phyloP scores from a whole-genome alignment of 352 stramenopile species.

The Phytopythium sindhum region DNA sequence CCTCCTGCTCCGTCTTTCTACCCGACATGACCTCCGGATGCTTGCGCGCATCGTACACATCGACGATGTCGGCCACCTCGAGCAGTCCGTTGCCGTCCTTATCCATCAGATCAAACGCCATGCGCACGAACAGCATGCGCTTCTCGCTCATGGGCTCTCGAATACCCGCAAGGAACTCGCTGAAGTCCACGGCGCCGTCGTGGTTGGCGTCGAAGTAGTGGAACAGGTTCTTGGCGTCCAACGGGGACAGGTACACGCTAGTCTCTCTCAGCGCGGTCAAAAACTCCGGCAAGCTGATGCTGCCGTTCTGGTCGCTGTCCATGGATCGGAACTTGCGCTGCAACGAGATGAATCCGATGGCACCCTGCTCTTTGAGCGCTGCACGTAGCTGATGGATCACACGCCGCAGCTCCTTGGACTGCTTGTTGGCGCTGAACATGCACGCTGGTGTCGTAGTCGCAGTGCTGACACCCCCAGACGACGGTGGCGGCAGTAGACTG shows the following conservation, averaged over 20 bases:
- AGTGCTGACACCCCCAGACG: background rate
- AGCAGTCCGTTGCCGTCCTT: constrained; percentile 70
- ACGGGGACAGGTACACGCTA: constrained; percentile 43
- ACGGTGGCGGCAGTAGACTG: constrained; percentile 3
- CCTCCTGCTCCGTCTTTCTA: constrained; percentile 70
- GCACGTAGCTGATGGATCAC: constrained; percentile 49
- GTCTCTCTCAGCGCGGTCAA: constrained; percentile 57
- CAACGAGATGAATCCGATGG: constrained; percentile 69
- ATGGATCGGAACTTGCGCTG: constrained; percentile 72
- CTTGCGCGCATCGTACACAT: constrained; percentile 75
- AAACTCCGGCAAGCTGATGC: constrained; percentile 73
- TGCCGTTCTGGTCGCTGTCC: constrained; percentile 71
- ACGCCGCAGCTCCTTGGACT: constrained; percentile 61
- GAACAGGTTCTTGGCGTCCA: constrained; percentile 66
- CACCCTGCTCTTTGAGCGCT: constrained; percentile 60
- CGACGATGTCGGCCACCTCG: constrained; percentile 64
- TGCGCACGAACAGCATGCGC: constrained; percentile 73
- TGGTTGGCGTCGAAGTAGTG: constrained; percentile 86
- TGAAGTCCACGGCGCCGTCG: constrained; percentile 75
- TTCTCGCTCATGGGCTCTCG: constrained; percentile 79
- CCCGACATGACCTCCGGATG: constrained; percentile 84
- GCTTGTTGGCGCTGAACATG: constrained; percentile 26
- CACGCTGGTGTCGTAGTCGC: background rate
- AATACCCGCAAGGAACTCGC: constrained; percentile 84
- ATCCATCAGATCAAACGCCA: constrained; percentile 88